A percentile compares a stretch with the other conserved stretches of the same genome.
Conservation (phyloP, 225 moss, liverwort and hornwort species). For the Polytrichum commune region DNA sequence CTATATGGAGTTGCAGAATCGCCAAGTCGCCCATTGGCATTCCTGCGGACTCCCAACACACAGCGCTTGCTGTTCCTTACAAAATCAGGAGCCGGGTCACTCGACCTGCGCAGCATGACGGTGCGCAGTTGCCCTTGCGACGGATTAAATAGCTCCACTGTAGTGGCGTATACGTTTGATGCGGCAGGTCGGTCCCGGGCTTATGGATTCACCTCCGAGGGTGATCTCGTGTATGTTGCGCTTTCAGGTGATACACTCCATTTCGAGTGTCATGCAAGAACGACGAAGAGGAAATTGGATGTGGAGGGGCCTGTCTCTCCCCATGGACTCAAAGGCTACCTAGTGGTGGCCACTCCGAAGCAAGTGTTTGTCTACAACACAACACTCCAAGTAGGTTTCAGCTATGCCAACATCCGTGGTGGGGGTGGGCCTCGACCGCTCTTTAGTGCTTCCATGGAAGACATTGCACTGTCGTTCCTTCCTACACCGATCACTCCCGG, state of each 20-base stretch:
- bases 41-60: conserved; percentile 70
- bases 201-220: conserved; percentile 74
- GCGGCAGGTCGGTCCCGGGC: conserved; percentile 74
- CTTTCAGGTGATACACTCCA: conserved; percentile 83
- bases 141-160: conserved; percentile 67
- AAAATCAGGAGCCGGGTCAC: conserved; percentile 70
- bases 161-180: conserved; percentile 78
- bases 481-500: conserved; percentile 52
- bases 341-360: conserved; percentile 61
- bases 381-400: conserved; percentile 73
- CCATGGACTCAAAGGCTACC: conserved; percentile 79
- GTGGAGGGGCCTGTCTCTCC: conserved; percentile 58
- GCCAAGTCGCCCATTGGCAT: conserved; percentile 76
- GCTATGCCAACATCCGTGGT: conserved; percentile 68
- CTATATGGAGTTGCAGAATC: conserved; percentile 67
- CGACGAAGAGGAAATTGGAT: conserved; percentile 67
- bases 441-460: conserved; percentile 61
- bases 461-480: conserved; percentile 70
- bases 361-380: conserved; percentile 77
- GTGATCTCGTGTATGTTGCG: conserved; percentile 75
- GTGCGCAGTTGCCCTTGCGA: conserved; percentile 77
- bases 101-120: conserved; percentile 82
- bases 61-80: conserved; percentile 84
- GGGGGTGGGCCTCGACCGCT: conserved; percentile 71
- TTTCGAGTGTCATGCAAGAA: conserved; percentile 84